These are phyloP conservation scores for Stylonectria norvegica DNA, from an alignment of 2,329 filamentous ascomycete genomes.

Conservation along the genomic window DNA sequence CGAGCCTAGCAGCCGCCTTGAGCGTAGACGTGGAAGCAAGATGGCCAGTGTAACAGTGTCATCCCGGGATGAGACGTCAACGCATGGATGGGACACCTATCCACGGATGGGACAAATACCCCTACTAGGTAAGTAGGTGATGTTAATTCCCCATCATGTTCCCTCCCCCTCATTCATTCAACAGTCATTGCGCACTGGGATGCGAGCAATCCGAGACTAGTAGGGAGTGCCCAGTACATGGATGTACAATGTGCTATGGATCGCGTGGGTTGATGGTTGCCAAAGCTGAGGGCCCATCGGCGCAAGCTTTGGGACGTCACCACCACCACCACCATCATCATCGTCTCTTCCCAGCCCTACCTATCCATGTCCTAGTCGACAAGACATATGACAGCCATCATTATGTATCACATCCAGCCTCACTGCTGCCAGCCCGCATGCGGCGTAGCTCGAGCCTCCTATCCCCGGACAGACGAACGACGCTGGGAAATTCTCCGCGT, in stretches of 20 bases:
- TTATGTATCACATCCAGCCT: constrained; percentile 9
- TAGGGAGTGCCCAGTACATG: background rate
- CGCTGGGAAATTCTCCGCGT: constrained; percentile 6
- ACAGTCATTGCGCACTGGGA: background rate
- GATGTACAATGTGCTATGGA: no score
- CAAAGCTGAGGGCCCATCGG: no score
- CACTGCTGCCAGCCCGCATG: no score
- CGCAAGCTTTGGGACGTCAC: background rate
- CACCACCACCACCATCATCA: background rate
- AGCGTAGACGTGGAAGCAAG: no score
- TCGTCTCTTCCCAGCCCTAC: background rate
- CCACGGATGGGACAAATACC: constrained; percentile 13
- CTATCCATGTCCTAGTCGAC: constrained; percentile 12
- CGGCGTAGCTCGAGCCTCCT: no score
- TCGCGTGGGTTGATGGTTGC: no score
- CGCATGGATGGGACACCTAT: no score
- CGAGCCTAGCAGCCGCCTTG: no score
- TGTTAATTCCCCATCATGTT: background rate
- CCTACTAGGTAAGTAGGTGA: constrained; percentile 11
- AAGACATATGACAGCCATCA: constrained; percentile 2
- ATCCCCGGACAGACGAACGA: no score
- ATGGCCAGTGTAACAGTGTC: constrained; percentile 28
- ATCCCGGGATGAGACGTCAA: constrained; percentile 28
- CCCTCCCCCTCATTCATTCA: background rate
- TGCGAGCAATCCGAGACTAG: constrained; percentile 1